Conservation (phyloP, 1,284 basidiomycete genomes). For the Tausonia pullulans region DNA sequence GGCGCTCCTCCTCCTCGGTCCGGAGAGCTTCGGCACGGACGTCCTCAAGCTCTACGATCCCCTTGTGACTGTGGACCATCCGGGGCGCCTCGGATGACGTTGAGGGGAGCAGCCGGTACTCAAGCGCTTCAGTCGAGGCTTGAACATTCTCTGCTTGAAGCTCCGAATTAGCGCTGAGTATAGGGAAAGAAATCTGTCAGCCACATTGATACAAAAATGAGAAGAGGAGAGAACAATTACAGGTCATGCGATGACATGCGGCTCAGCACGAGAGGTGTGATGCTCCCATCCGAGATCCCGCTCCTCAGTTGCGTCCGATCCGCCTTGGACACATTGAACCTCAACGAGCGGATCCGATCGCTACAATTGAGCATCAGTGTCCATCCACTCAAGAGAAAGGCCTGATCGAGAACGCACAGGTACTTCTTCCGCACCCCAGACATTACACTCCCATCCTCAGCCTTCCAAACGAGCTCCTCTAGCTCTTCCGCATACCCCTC, state of each 20-base stretch:
- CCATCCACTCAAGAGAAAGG: background rate
- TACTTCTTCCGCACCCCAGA: constrained; percentile 13
- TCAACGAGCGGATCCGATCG: constrained; percentile 12
- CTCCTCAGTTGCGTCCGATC: constrained; percentile 10
- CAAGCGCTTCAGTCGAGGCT: constrained; percentile 2
- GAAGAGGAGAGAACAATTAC: background rate
- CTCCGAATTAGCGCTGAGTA: constrained; percentile 6
- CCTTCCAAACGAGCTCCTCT: constrained; percentile 8
- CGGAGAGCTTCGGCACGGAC: background rate
- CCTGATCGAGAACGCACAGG: background rate
- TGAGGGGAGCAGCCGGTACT: background rate
- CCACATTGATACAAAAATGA: background rate
- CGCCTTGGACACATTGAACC: constrained; percentile 14
- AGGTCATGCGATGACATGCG: constrained; percentile 10
- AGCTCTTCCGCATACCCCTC: constrained; percentile 5
- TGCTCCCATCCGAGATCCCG: constrained; percentile 7
- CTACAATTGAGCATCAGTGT: background rate
- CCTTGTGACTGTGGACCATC: constrained; percentile 9
- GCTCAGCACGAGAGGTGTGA: constrained; percentile 7
- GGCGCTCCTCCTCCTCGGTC: constrained; percentile 2
- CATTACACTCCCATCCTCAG: constrained; percentile 2
- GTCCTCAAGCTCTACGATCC: constrained; percentile 1
- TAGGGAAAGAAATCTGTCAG: background rate
- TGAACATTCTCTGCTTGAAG: background rate
- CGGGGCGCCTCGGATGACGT: background rate